Conservation (phyloP, 225 moss, liverwort and hornwort genomes). For the Antitrichia curtipendula region DNA sequence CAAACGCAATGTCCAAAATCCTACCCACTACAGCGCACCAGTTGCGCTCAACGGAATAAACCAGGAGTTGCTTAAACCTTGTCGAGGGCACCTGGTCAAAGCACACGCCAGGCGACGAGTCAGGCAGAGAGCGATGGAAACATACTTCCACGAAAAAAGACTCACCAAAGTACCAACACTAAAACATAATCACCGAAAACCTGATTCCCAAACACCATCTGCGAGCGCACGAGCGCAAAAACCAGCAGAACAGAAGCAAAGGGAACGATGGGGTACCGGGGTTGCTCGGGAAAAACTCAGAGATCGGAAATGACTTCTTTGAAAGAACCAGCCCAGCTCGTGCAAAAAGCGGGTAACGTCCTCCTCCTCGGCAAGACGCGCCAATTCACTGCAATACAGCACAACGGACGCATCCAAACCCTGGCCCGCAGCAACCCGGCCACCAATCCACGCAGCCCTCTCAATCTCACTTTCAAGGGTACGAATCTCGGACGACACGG, state of each 20-base stretch:
- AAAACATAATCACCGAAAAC: background rate
- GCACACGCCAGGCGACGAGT: background rate
- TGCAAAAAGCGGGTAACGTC: constrained; percentile 46
- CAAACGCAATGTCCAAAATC: constrained; percentile 64
- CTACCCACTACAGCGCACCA: constrained; percentile 73
- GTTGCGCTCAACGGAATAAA: constrained; percentile 62
- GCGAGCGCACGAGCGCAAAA: accelerated
- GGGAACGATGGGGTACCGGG: background rate
- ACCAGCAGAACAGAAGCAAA: accelerated
- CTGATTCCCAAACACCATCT: background rate
- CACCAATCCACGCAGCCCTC: constrained; percentile 16
- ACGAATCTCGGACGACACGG: constrained; percentile 54
- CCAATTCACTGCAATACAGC: constrained; percentile 20
- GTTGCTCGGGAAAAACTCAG: background rate
- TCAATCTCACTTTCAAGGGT: constrained; percentile 62
- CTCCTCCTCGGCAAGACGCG: constrained; percentile 30
- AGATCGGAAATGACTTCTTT: constrained; percentile 22
- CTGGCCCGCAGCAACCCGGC: background rate
- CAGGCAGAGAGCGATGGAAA: no score
- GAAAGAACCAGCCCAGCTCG: constrained; percentile 89
- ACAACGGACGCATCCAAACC: constrained; percentile 19
- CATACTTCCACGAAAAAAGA: background rate
- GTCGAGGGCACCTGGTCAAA: background rate
- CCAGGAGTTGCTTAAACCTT: constrained; percentile 38
- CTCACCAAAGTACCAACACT: background rate